Conservation (phyloP, 2,329 filamentous ascomycete genomes). For the Thelonectria discophora region DNA sequence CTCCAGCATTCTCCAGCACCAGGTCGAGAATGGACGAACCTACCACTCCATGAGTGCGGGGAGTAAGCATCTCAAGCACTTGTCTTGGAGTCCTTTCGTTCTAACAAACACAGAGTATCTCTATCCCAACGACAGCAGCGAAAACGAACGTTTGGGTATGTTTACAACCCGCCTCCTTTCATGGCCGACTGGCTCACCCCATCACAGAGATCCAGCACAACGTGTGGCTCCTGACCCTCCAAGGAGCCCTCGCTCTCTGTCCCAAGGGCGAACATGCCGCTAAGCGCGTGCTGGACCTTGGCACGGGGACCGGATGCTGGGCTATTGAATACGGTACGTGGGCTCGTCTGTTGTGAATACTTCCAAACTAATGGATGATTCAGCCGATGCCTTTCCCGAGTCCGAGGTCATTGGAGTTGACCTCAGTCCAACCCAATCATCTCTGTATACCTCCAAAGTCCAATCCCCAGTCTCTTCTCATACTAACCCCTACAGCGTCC, state of each 20-base stretch:
- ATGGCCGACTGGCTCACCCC: no score
- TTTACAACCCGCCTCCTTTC: background rate
- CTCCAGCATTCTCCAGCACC: conserved; percentile 10
- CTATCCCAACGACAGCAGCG: conserved; percentile 12
- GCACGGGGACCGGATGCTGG: conserved; percentile 23
- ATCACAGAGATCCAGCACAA: conserved; percentile 18
- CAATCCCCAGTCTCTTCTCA: background rate
- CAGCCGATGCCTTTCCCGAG: conserved; percentile 5
- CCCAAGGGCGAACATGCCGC: conserved; percentile 15
- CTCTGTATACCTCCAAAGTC: background rate
- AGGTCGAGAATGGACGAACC: conserved; percentile 15
- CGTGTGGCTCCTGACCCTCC: conserved; percentile 9
- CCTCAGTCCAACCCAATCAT: conserved; percentile 17
- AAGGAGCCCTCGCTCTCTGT: conserved; percentile 7
- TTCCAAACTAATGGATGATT: background rate
- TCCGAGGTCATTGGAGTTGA: conserved; percentile 19
- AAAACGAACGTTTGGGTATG: conserved; percentile 17
- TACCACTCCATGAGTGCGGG: conserved; percentile 19
- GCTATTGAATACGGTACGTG: conserved; percentile 22
- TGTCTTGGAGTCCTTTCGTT: background rate
- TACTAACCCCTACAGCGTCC: background rate
- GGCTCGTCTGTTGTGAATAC: background rate
- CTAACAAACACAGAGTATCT: conserved; percentile 7
- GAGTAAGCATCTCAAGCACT: background rate
- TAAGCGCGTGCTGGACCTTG: conserved; percentile 19